phyloP scores from a whole-genome alignment of 352 stramenopile genomes.

The Phytophthora ramorum region DNA sequence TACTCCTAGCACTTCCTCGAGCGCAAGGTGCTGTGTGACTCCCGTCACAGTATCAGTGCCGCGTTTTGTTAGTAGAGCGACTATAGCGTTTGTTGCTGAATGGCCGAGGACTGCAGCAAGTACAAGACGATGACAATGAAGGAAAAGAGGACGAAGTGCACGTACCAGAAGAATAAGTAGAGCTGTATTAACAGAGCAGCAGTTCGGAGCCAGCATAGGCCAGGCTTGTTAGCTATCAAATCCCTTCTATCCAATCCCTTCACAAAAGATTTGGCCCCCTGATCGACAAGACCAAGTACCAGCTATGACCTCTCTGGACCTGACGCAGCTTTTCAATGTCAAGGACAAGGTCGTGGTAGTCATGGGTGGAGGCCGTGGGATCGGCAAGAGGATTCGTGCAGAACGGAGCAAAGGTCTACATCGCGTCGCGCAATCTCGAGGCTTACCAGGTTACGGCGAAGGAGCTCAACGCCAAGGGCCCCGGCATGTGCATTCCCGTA shows the following conservation, averaged over 20 bases:
- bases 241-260: not conserved
- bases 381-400: too few species aligned
- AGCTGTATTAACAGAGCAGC: too few species aligned
- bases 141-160: too few species aligned
- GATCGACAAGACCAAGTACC: not conserved
- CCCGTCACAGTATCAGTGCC: too few species aligned
- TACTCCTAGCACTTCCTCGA: too few species aligned
- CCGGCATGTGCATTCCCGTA: constrained; percentile 71
- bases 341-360: too few species aligned
- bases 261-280: constrained; percentile 3
- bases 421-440: constrained; percentile 82
- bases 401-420: too few species aligned
- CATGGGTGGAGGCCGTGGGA: too few species aligned
- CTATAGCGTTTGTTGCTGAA: too few species aligned
- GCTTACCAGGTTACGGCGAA: constrained; percentile 78
- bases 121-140: not conserved
- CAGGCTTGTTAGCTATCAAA: not conserved
- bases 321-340: constrained; percentile 68
- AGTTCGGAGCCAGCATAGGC: not conserved
- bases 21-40: too few species aligned
- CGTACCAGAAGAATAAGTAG: too few species aligned
- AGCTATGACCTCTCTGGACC: constrained; percentile 33
- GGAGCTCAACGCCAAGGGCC: constrained; percentile 61
- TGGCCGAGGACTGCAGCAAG: constrained; percentile 20
- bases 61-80: too few species aligned